Conservation (phyloP, 345 rosid genomes). For the Boechera divaricarpa region DNA sequence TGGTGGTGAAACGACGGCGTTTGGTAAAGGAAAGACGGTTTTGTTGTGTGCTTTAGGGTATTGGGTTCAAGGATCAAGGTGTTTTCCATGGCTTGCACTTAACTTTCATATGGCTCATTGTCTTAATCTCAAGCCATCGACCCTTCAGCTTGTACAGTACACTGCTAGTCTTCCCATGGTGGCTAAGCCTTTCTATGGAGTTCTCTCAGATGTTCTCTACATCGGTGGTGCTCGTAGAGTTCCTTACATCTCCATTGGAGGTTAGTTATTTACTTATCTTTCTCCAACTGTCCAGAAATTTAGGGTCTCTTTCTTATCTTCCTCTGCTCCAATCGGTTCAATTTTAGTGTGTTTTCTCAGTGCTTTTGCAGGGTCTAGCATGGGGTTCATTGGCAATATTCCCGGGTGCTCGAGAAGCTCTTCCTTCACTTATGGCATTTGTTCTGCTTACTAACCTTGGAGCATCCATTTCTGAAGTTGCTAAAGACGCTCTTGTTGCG, state of each 20-base stretch:
- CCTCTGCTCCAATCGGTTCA: constrained; percentile 55
- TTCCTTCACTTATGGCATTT: constrained; percentile 65
- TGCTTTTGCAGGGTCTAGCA: constrained; percentile 69
- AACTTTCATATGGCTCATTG: constrained; percentile 75
- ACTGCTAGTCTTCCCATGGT: constrained; percentile 78
- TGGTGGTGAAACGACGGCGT: no score
- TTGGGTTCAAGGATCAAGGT: constrained; percentile 81
- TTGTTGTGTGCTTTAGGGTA: constrained; percentile 78
- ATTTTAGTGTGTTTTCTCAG: constrained; percentile 45
- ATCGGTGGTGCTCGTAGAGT: constrained; percentile 53
- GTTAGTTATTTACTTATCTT: constrained; percentile 11
- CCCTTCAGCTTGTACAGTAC: constrained; percentile 78
- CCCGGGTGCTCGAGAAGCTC: constrained; percentile 60
- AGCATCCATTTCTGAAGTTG: constrained; percentile 81
- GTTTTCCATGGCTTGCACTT: constrained; percentile 88
- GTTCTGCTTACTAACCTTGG: constrained; percentile 80
- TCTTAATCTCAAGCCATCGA: constrained; percentile 64
- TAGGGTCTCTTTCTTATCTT: constrained; percentile 36
- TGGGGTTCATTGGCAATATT: constrained; percentile 74
- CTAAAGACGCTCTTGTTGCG: constrained; percentile 84
- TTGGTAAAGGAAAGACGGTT: constrained; percentile 44
- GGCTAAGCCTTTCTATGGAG: constrained; percentile 79
- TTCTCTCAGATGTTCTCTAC: constrained; percentile 72
- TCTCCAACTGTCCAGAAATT: constrained; percentile 49
- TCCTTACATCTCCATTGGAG: constrained; percentile 21